Conservation (phyloP, 2,329 filamentous ascomycete species). For the Cladosporium cucumerinum region DNA sequence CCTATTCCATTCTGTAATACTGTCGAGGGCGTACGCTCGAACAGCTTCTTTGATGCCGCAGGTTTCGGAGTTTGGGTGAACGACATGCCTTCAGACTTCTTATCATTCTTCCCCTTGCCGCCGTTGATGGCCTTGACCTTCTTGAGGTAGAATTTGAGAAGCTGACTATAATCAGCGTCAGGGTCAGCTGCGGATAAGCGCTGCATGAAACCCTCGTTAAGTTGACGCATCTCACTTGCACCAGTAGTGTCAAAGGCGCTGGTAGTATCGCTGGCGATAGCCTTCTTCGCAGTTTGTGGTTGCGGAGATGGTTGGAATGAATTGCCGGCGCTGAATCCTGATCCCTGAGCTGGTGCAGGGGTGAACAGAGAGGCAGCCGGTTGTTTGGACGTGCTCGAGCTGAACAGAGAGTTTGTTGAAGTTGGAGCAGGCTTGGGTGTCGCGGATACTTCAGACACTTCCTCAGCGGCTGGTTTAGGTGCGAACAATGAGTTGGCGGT, state of each 20-base stretch:
- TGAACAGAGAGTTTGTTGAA: neutral
- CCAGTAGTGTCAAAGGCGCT: slow-evolving; percentile 4
- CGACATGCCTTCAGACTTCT: neutral
- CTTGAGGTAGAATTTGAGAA: slow-evolving; percentile 29
- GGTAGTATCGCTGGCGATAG: neutral
- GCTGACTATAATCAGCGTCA: slow-evolving; percentile 28
- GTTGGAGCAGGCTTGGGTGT: neutral
- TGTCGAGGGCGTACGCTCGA: slow-evolving; percentile 3
- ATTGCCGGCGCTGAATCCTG: neutral
- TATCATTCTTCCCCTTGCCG: neutral
- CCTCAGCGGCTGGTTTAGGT: neutral
- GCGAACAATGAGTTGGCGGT: slow-evolving; percentile 15
- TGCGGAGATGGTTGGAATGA: neutral
- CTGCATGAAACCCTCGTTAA: slow-evolving; percentile 30
- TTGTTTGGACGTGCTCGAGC: neutral
- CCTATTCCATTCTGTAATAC: neutral
- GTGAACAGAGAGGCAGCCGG: slow-evolving; percentile 15
- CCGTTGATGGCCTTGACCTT: slow-evolving; percentile 26
- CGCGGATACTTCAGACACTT: neutral
- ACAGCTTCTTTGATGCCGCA: neutral
- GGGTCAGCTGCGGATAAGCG: slow-evolving; percentile 27
- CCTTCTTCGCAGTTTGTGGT: neutral
- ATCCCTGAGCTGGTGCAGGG: neutral
- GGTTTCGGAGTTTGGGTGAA: neutral
- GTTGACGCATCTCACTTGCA: slow-evolving; percentile 9